Base-by-base conservation (phyloP, 1,284 basidiomycete genomes). In the Fomitopsis palustris region DNA sequence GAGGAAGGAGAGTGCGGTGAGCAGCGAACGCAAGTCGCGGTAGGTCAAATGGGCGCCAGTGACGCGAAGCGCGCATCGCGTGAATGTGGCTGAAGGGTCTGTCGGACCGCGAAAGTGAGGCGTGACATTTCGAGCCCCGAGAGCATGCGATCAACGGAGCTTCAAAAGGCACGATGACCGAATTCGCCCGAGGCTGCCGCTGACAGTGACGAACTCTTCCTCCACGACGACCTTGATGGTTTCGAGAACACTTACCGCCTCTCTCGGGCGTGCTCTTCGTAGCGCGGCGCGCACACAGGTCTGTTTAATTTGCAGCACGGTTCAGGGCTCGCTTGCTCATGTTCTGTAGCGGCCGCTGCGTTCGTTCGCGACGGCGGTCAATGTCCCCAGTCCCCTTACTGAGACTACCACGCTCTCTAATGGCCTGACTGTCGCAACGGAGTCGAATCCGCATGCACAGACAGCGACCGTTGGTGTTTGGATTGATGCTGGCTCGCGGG, bases 391-490 rank as follows among this genome's bases (percentile, higher is more conserved):
- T 59, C 94, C 94, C 55, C 80, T 89, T 62, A 96, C 95, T 53
- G 87, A 95, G 76, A 86, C 93, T 63, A 90, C 93, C 33, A 95
- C 92, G 6, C 87, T 98, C 57, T 81, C 92, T 17, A 97, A 96
- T 79, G 95, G 95, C 61, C 80, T 96, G 60, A 95, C 93, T n/a
- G 86, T 95, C 65, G 92, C 93, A 42, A 95, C 93, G 6, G 96
- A 98, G 79, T 83, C 93, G 27, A 93, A 96, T 66, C 86, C 95
- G 23, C 88, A 94, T 73, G 91, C 95, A n/a, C 93, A 96, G 78
- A 98, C 96, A 14, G 96, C 96, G 17, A 99, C 96, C 33, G 95
- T 99, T 51, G 97, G 97, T 68, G 92, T 98, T 60, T 99, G 96
- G 96, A 97, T 99, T 71, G 96, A 98, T 73, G 96, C 96, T 61